Base-by-base conservation (phyloP, 805 yeast genomes). In the Candida pseudofarinosa region DNA sequence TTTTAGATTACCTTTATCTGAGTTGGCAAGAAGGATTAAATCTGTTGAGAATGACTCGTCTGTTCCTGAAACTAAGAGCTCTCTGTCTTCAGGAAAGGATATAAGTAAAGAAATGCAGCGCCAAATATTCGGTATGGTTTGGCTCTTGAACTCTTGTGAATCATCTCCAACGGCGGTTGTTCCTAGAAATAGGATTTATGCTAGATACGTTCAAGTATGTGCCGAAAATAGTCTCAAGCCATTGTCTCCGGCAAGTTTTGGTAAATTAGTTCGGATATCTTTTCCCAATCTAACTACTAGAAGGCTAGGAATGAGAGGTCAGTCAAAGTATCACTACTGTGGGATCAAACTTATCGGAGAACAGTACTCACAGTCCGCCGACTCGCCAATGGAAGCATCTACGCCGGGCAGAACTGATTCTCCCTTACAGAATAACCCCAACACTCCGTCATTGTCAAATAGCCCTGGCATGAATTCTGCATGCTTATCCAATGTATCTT, bases 291-390 rank as follows among this genome's bases (percentile, higher is more conserved):
- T 87, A 47, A 79, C 81, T 23, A 85, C 93, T 0, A 74, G 95
- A 49, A 73, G 97, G 41, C 67, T 88, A 41, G 97, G 97, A 1
- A 79, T 82, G 59, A 71, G 95, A 39, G 90, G 90, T 2, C 85
- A 83, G 55, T 81, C 91, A 16, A 84, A 84, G 57, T 89, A 89
- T 61, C 95, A 88, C 59, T 88, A 87, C 56, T 85, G 91, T 61
- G 95, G 95, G 2, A 71, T 89, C 40, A 74, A 73, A 50, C 52
- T 74, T 19, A 54, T 62, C 35, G 67, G 67, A 38, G 70, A 72
- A 45, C 58, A 57, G 23, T 58, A 53, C 50, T 48, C 60, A 45
- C 50, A 39, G 37, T 30, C 42, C 17, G 33, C 41, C 15, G 35
- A 36, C 10, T 38, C 48, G 15, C 44, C 46, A 17, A 13, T 33